A percentile compares a stretch with the other conserved stretches of the same genome.
Conservation (phyloP, 2,329 filamentous ascomycete species). For the Neofusicoccum cordaticola region DNA sequence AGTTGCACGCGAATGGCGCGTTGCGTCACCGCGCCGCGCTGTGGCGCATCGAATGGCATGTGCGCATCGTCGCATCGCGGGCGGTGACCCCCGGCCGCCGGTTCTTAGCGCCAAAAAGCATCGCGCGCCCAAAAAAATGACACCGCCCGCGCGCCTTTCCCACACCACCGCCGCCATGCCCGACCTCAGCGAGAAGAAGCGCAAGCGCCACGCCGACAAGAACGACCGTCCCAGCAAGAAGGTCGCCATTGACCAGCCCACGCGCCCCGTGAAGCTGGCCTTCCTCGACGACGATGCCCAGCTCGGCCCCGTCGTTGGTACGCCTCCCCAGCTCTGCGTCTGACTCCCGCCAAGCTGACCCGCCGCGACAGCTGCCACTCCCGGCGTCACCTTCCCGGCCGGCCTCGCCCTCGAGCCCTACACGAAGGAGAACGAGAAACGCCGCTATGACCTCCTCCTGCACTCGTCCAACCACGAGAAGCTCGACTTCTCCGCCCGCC, state of each 20-base stretch:
- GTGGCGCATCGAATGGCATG: background rate
- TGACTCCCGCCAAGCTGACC: conserved; percentile 5
- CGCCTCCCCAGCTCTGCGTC: conserved; percentile 18
- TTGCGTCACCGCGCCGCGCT: background rate
- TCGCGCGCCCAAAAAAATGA: conserved; percentile 3
- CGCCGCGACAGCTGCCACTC: conserved; percentile 35
- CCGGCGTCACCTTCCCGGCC: conserved; percentile 41
- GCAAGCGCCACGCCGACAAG: conserved; percentile 34
- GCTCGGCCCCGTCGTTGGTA: conserved; percentile 52
- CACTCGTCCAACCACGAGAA: conserved; percentile 60
- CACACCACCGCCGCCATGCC: conserved; percentile 24
- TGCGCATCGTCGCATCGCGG: background rate
- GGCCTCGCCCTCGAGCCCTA: conserved; percentile 51
- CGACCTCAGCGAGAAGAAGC: conserved; percentile 32
- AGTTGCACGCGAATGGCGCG: conserved; percentile 1
- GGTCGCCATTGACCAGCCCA: conserved; percentile 38
- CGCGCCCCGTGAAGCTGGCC: conserved; percentile 41
- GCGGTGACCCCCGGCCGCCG: background rate
- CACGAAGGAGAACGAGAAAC: conserved; percentile 34
- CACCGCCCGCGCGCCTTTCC: background rate
- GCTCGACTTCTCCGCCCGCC: conserved; percentile 57
- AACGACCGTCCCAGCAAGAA: conserved; percentile 43
- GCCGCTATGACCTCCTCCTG: conserved; percentile 51
- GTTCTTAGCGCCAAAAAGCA: background rate
- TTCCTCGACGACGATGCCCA: conserved; percentile 47